Conservation (phyloP, 768 basidiomycete genomes). For the Mycena polygramma region DNA sequence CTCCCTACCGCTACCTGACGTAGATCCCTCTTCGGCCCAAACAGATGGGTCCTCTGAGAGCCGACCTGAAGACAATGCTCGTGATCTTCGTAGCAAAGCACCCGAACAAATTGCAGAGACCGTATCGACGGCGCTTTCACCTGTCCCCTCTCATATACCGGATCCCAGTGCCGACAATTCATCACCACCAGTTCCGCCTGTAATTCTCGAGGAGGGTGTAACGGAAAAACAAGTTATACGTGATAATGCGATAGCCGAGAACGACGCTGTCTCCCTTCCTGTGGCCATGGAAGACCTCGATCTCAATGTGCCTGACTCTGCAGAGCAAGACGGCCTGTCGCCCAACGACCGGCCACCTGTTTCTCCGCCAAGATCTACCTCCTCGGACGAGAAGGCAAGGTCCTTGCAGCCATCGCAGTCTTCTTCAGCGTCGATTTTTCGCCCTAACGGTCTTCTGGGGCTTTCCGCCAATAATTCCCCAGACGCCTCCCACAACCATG, state of each 20-base stretch:
- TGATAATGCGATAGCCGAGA: neutral
- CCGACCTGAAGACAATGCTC: neutral
- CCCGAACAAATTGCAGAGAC: neutral
- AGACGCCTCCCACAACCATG: neutral
- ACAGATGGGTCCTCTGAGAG: neutral
- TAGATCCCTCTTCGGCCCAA: neutral
- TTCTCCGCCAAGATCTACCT: neutral
- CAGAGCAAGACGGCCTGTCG: neutral
- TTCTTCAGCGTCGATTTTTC: constrained; percentile 6
- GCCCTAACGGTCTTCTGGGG: neutral
- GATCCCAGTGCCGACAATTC: neutral
- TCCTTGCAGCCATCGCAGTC: neutral
- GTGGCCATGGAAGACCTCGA: neutral
- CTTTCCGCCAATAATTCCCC: neutral
- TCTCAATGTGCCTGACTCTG: neutral
- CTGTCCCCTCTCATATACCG: neutral
- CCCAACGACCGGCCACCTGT: neutral
- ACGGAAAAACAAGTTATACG: neutral
- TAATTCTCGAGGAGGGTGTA: neutral
- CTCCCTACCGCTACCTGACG: neutral
- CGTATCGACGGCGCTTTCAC: neutral
- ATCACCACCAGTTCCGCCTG: neutral
- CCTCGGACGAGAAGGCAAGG: neutral
- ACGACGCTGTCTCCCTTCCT: neutral
- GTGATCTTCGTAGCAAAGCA: neutral